Evolutionary conservation across 306 rosid genomes (phyloP).

Genomic region (Ziziphus jujuba): DNA sequence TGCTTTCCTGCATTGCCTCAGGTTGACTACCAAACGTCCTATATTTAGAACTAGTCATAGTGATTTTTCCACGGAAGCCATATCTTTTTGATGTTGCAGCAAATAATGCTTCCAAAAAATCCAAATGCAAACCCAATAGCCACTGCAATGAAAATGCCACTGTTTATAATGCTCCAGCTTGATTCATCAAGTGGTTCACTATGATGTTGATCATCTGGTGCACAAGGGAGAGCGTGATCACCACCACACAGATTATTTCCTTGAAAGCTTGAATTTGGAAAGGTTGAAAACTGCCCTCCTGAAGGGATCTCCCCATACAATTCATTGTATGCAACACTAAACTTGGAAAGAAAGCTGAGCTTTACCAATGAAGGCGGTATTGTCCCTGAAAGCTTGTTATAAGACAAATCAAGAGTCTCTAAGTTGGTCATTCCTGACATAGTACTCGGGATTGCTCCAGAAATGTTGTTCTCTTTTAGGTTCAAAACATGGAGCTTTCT

Average conservation of each 20-base stretch:
- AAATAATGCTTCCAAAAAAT: no score
- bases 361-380: constrained; percentile 24
- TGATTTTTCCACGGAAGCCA: no score
- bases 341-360: constrained; percentile 30
- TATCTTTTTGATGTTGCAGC: no score
- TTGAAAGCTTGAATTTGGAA: constrained; percentile 25
- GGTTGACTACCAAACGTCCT: no score
- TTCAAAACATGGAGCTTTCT: constrained; percentile 23
- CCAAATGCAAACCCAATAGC: no score
- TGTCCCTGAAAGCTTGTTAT: constrained; percentile 27
- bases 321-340: constrained; percentile 26
- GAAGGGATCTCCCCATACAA: constrained; percentile 21
- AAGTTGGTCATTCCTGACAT: constrained; percentile 8
- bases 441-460: constrained; percentile 22
- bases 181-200: no score
- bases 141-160: no score
- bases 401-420: constrained; percentile 32
- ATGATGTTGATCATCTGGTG: neutral
- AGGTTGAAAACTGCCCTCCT: constrained; percentile 29
- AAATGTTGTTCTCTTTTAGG: constrained; percentile 10
- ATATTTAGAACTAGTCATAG: no score
- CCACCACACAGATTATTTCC: constrained; percentile 24
- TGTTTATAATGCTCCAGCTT: no score
- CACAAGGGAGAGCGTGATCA: neutral
- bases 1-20: no score